Conservation (phyloP, 768 basidiomycete species). For the Dacryopinax spathularia region DNA sequence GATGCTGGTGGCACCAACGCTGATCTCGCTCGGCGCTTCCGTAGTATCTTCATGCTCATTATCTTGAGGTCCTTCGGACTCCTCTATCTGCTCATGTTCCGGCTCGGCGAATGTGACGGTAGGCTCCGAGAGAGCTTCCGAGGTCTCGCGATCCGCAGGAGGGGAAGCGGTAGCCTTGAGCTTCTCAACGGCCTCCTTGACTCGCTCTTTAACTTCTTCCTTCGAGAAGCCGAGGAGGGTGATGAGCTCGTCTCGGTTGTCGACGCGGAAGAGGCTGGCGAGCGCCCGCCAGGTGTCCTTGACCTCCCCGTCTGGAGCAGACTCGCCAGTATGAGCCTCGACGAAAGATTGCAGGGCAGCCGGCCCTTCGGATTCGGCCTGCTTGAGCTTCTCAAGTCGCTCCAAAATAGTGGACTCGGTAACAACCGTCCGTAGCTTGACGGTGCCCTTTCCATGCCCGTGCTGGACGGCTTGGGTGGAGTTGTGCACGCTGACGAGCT, state of each 20-base stretch:
- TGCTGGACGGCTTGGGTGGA: conserved; percentile 26
- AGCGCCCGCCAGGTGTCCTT: conserved; percentile 72
- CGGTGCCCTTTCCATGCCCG: conserved; percentile 62
- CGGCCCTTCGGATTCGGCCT: conserved; percentile 36
- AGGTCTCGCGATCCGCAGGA: conserved; percentile 13
- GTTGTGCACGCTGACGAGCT: conserved; percentile 67
- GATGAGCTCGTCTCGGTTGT: conserved; percentile 82
- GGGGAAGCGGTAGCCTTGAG: conserved; percentile 37
- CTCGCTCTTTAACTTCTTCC: conserved; percentile 60
- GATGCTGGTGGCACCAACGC: conserved; percentile 42
- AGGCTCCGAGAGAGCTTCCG: conserved; percentile 40
- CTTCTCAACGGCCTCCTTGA: conserved; percentile 67
- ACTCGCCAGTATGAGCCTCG: conserved; percentile 35
- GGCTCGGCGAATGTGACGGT: conserved; percentile 79
- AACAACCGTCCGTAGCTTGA: conserved; percentile 63
- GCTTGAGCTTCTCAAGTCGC: conserved; percentile 56
- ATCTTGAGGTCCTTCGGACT: conserved; percentile 20
- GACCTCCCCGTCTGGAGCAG: conserved; percentile 22
- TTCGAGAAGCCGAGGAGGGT: conserved; percentile 87
- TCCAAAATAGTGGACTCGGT: conserved; percentile 64
- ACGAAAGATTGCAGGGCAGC: conserved; percentile 52
- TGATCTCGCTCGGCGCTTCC: conserved; percentile 62
- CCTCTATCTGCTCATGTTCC: conserved; percentile 31
- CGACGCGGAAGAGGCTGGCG: conserved; percentile 72
- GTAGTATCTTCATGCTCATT: conserved; percentile 26